Conservation (phyloP, 768 basidiomycete species). For the Lentinula boryana region DNA sequence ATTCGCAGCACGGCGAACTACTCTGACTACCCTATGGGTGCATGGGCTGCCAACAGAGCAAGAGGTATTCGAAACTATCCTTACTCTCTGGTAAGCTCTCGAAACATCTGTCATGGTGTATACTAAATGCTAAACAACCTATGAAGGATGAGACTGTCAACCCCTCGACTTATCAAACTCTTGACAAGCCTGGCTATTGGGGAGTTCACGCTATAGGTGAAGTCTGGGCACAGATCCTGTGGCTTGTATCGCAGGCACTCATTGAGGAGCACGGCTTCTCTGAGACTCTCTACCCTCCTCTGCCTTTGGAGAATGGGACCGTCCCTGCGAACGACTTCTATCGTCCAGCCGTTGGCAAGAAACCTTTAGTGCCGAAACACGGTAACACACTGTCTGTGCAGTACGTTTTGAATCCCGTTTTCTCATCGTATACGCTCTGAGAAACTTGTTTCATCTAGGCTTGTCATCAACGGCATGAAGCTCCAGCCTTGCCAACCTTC, state of each 20-base stretch:
- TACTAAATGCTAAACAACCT: neutral
- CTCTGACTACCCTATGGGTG: conserved; percentile 85
- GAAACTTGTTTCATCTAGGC: conserved; percentile 25
- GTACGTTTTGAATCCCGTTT: conserved; percentile 25
- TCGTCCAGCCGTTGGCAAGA: conserved; percentile 38
- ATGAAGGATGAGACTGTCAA: conserved; percentile 59
- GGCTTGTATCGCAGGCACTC: conserved; percentile 68
- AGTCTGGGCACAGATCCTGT: conserved; percentile 92
- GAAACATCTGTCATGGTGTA: neutral
- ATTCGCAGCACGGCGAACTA: conserved; percentile 71
- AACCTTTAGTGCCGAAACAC: conserved; percentile 76
- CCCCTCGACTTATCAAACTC: conserved; percentile 90
- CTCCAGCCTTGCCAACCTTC: conserved; percentile 86
- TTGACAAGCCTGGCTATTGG: conserved; percentile 93
- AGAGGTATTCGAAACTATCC: conserved; percentile 82
- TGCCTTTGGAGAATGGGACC: conserved; percentile 54
- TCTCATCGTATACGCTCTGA: neutral
- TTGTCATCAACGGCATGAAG: conserved; percentile 92
- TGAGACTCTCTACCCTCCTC: conserved; percentile 76
- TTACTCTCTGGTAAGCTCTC: conserved; percentile 59
- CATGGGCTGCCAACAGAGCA: conserved; percentile 83
- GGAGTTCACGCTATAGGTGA: conserved; percentile 90
- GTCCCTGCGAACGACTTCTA: conserved; percentile 76
- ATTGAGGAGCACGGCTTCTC: conserved; percentile 81
- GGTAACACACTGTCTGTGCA: conserved; percentile 85